Conservation (phyloP, 441 rosid species). For the Pelargonium citronellum region DNA sequence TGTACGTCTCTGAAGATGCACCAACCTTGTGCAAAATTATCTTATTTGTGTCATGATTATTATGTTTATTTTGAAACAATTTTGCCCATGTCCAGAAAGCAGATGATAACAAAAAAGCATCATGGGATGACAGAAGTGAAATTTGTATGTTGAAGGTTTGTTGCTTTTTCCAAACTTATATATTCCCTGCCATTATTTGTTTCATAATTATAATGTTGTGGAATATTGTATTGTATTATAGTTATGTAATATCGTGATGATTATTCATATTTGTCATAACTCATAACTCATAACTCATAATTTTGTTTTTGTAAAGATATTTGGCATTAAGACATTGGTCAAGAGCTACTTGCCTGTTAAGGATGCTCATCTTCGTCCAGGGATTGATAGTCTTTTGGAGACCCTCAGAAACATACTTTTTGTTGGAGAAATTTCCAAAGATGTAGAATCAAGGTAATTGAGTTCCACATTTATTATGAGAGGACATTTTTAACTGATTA, state of each 20-base stretch:
- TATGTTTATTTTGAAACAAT: conserved; percentile 16
- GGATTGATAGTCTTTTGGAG: conserved; percentile 64
- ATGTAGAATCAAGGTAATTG: conserved; percentile 69
- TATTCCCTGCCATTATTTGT: neutral
- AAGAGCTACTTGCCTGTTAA: conserved; percentile 92
- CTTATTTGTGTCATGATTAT: conserved; percentile 13
- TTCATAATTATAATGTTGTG: neutral
- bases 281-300: neutral
- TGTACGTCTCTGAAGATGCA: conserved; percentile 45
- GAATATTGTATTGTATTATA: neutral
- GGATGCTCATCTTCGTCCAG: conserved; percentile 92
- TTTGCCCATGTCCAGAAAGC: conserved; percentile 52
- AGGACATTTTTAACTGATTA: conserved; percentile 7
- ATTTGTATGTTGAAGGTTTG: conserved; percentile 85
- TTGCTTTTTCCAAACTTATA: conserved; percentile 19
- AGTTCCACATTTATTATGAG: neutral
- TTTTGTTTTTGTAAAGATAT: conserved; percentile 46
- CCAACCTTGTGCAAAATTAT: conserved; percentile 24
- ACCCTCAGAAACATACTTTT: conserved; percentile 60
- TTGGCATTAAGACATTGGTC: conserved; percentile 90
- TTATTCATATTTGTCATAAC: neutral
- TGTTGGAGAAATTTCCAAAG: conserved; percentile 77
- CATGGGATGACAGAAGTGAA: conserved; percentile 88
- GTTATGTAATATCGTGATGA: conserved; percentile 21
- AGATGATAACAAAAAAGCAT: conserved; percentile 38